A percentile compares a stretch with the other conserved stretches of the same genome.
phyloP scores from a whole-genome alignment of 805 yeast genomes.

The Wickerhamomyces mucosus region DNA sequence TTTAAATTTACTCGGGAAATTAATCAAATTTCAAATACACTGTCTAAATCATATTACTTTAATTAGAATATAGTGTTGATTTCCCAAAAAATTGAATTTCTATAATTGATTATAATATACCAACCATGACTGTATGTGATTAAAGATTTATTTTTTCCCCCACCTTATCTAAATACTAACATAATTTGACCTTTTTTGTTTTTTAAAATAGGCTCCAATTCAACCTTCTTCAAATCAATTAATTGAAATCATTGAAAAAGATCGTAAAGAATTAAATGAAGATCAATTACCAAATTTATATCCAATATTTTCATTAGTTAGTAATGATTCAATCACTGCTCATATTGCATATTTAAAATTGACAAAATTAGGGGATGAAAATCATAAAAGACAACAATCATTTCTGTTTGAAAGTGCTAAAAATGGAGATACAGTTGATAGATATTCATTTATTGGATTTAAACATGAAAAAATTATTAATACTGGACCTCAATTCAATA shows the following conservation, averaged over 20 bases:
- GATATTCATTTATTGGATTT: constrained; percentile 87
- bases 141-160: too few species aligned
- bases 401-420: constrained; percentile 84
- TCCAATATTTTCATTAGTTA: constrained; percentile 69
- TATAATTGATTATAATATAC: too few species aligned
- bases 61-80: too few species aligned
- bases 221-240: constrained; percentile 46
- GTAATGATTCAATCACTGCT: constrained; percentile 76
- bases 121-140: too few species aligned
- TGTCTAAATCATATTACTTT: too few species aligned
- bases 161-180: too few species aligned
- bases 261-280: constrained; percentile 18
- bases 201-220: constrained; percentile 17
- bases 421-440: constrained; percentile 80
- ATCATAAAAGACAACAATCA: constrained; percentile 46
- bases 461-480: constrained; percentile 73
- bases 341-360: constrained; percentile 84
- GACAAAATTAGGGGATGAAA: constrained; percentile 46
- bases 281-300: constrained; percentile 52
- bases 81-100: too few species aligned
- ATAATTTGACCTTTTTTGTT: too few species aligned
- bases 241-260: constrained; percentile 27
- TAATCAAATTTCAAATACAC: too few species aligned
- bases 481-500: constrained; percentile 63
- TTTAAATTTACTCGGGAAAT: too few species aligned